A percentile compares a stretch with the other conserved stretches of the same genome.
phyloP scores from a whole-genome alignment of 1,284 basidiomycete species.

The Leccinum subspadiceum region DNA sequence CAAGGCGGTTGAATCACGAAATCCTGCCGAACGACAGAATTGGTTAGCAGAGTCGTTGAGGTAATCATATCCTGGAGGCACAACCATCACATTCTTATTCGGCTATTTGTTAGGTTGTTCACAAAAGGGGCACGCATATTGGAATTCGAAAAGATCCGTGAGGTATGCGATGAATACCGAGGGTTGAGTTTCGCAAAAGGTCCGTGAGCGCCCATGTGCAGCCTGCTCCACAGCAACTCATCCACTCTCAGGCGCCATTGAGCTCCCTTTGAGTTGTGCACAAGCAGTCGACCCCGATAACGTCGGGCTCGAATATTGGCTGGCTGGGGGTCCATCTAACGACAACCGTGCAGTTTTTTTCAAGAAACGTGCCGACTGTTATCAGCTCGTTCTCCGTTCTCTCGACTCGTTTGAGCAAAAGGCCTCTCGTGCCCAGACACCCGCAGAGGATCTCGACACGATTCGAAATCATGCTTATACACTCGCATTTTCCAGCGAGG shows the following conservation, averaged over 20 bases:
- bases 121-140: conserved; percentile 84
- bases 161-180: conserved; percentile 86
- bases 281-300: conserved; percentile 77
- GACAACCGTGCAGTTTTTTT: conserved; percentile 63
- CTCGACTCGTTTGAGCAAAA: conserved; percentile 78
- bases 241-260: conserved; percentile 66
- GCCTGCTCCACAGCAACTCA: conserved; percentile 1
- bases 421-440: conserved; percentile 29
- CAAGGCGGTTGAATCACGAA: conserved; percentile 82
- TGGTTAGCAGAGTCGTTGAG: conserved; percentile 81
- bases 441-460: conserved; percentile 57
- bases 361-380: conserved; percentile 72
- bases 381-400: conserved; percentile 81
- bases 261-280: conserved; percentile 86
- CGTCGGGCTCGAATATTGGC: conserved; percentile 77
- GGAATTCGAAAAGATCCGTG: conserved; percentile 81
- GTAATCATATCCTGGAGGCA: conserved; percentile 36
- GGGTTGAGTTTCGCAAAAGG: conserved; percentile 81
- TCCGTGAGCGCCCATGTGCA: conserved; percentile 23
- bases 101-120: conserved; percentile 62
- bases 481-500: conserved; percentile 79
- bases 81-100: conserved; percentile 1
- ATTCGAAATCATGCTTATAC: conserved; percentile 76
- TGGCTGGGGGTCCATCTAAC: conserved; percentile 57
- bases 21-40: conserved; percentile 68